Evolutionary conservation across 2,329 filamentous ascomycete genomes (phyloP).

Genomic region (Aspergillus quadrilineatus): DNA sequence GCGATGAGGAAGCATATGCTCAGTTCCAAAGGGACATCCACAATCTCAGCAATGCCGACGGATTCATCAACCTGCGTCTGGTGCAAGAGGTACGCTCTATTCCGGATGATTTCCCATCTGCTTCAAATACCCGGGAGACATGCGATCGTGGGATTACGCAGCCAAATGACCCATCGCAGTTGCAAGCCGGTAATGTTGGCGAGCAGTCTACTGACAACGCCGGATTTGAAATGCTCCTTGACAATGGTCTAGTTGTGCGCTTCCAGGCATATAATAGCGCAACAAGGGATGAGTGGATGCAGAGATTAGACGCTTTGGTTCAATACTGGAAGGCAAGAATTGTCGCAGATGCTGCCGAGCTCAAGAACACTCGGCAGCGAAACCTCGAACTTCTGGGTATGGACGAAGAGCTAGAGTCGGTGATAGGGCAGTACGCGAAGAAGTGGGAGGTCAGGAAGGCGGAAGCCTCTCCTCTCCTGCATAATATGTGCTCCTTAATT

Average conservation of each 20-base stretch:
- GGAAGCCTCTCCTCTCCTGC: conserved; percentile 62
- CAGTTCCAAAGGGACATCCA: conserved; percentile 59
- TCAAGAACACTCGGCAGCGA: conserved; percentile 56
- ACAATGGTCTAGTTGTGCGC: conserved; percentile 61
- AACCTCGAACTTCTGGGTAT: conserved; percentile 63
- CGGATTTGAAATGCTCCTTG: conserved; percentile 61
- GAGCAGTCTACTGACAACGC: conserved; percentile 56
- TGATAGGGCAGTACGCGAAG: conserved; percentile 63
- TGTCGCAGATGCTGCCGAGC: conserved; percentile 56
- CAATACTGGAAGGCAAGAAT: conserved; percentile 63
- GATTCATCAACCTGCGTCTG: conserved; percentile 62
- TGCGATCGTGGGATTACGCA: conserved; percentile 45
- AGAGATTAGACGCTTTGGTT: conserved; percentile 55
- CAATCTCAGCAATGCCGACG: conserved; percentile 60
- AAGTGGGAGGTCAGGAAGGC: conserved; percentile 69
- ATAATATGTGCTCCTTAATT: conserved; percentile 66
- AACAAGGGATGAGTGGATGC: conserved; percentile 63
- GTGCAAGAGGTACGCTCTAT: conserved; percentile 59
- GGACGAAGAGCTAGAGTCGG: conserved; percentile 64
- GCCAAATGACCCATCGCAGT: conserved; percentile 43
- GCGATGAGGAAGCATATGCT: conserved; percentile 59
- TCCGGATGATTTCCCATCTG: conserved; percentile 52
- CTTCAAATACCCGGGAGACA: conserved; percentile 53
- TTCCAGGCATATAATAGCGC: conserved; percentile 59
- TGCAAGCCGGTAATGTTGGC: conserved; percentile 54